Conservation (phyloP, 1,284 basidiomycete genomes). For the Ceratobasidium sp. region DNA sequence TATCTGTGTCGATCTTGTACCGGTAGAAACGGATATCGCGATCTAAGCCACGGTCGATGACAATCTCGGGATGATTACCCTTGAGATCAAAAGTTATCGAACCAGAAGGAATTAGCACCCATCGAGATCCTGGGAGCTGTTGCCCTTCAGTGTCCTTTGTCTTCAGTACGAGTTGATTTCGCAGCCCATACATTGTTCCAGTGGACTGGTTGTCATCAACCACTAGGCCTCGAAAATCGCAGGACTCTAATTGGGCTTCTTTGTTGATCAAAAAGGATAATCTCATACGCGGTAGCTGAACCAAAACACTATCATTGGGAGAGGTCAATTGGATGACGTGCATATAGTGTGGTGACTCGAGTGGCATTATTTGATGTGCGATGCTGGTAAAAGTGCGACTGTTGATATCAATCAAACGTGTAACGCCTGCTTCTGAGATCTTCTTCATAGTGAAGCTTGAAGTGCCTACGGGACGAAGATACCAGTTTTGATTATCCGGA, state of each 20-base stretch:
- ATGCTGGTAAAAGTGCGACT: neutral
- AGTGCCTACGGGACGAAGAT: neutral
- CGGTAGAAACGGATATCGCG: slow-evolving; percentile 41
- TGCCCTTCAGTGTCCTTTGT: neutral
- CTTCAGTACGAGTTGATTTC: slow-evolving; percentile 42
- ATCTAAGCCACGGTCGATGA: neutral
- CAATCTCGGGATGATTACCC: slow-evolving; percentile 37
- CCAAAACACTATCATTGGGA: neutral
- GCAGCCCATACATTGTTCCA: slow-evolving; percentile 47
- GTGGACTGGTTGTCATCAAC: slow-evolving; percentile 47
- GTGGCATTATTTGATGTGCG: neutral
- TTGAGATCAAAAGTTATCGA: slow-evolving; percentile 36
- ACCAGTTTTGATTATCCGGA: neutral
- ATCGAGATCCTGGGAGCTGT: slow-evolving; percentile 43
- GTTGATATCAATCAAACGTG: neutral
- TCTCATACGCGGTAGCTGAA: slow-evolving; percentile 42
- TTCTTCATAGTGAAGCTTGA: neutral
- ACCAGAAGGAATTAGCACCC: slow-evolving; percentile 53
- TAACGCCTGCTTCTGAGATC: neutral
- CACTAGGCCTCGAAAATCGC: slow-evolving; percentile 44
- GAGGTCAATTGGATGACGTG: neutral
- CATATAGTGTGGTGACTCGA: slow-evolving; percentile 27
- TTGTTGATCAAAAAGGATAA: slow-evolving; percentile 43
- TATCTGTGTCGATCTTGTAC: slow-evolving; percentile 53
- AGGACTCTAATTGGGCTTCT: slow-evolving; percentile 39